Base-by-base conservation (phyloP, 495 filamentous ascomycete species). In the Penicillium taxi region DNA sequence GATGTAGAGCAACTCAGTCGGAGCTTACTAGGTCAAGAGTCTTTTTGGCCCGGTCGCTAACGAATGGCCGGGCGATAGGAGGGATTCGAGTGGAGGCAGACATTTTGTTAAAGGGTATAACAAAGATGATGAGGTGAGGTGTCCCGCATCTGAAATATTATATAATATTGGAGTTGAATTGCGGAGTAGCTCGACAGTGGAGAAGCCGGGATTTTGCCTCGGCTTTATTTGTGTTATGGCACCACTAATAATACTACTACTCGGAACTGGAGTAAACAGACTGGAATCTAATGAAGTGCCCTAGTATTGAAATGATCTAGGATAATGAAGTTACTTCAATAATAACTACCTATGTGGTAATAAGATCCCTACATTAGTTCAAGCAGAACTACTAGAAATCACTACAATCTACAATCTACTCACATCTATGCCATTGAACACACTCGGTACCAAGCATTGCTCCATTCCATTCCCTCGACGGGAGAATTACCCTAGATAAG, bases 31-130 rank as follows among this genome's bases (percentile, higher is more conserved):
- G 50, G 52, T 82, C 78, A 39, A 83, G 63, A 17, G 74, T 84
- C 66, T 82, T 74, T 70, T 76, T 80, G 28, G 88, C 88, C 44
- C 75, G 72, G 19, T 93, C 86, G 70, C 84, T 87, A 37, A 95
- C 84, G 47, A 68, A 70, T 38, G 58, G 53, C 44, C 71, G 64
- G 61, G 81, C 83, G 48, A 84, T 77, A 47, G 73, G 67, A 29
- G 81, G 81, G 42, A 85, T 83, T 42, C 70, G 67, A 29, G 72
- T 58, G 13, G 81, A 82, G 33, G 67, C 67, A 50, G 67, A 58
- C 81, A 85, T 82, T 23, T 33, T 57, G 37, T n/a, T n/a, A n/a
- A n/a, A n/a, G n/a, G n/a, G n/a, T n/a, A n/a, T n/a, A n/a, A n/a
- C n/a, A n/a, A n/a, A n/a, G n/a, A n/a, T n/a, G n/a, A n/a, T n/a